Percentiles rank a stretch among this genome's conserved stretches.
These are phyloP conservation scores for Alternaria panax DNA, from an alignment of 2,329 filamentous ascomycete species.

Conservation along the genomic window DNA sequence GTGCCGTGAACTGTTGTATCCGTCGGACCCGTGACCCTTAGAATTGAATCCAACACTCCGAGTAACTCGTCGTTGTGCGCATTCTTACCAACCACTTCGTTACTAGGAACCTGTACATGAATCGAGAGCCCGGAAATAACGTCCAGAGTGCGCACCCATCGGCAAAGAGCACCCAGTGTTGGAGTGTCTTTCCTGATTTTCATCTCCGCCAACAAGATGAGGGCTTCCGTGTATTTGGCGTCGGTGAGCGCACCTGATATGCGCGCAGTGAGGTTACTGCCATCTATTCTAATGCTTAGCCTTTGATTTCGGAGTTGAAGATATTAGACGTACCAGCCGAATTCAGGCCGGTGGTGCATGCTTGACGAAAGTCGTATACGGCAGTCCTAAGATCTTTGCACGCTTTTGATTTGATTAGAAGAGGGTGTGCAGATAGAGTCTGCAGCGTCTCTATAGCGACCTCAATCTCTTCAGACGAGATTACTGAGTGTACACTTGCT, in stretches of 20 bases:
- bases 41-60: constrained; percentile 67
- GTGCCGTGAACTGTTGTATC: constrained; percentile 54
- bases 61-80: constrained; percentile 63
- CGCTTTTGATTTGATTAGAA: constrained; percentile 70
- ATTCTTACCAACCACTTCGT: constrained; percentile 36
- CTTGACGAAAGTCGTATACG: constrained; percentile 73
- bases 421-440: constrained; percentile 65
- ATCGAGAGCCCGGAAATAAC: constrained; percentile 71
- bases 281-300: constrained; percentile 48
- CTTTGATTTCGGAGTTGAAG: neutral
- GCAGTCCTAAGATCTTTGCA: constrained; percentile 72
- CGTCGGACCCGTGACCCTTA: constrained; percentile 68
- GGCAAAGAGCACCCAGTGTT: constrained; percentile 72
- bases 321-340: constrained; percentile 54
- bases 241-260: constrained; percentile 72
- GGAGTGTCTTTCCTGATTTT: constrained; percentile 69
- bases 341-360: constrained; percentile 72
- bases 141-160: constrained; percentile 76
- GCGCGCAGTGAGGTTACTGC: constrained; percentile 70
- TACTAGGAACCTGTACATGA: constrained; percentile 54
- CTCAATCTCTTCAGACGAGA: constrained; percentile 71
- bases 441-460: constrained; percentile 70
- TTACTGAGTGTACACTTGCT: constrained; percentile 61
- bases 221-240: constrained; percentile 70
- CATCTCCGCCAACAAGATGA: constrained; percentile 73